Base-by-base conservation (phyloP, 495 filamentous ascomycete species). In the Hypoxylon lenormandii region DNA sequence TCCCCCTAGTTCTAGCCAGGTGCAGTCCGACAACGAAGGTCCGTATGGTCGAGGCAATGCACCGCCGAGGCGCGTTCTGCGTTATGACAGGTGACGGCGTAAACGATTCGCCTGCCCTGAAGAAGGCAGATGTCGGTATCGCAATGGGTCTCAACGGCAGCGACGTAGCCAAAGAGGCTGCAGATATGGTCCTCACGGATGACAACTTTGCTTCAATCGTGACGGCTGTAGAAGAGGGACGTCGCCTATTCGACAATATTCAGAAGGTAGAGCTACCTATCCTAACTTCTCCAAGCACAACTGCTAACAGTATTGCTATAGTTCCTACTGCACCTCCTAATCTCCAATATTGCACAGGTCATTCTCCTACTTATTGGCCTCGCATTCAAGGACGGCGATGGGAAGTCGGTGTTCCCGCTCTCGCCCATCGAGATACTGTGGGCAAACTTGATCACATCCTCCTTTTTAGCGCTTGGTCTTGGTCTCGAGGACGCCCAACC, bases 41-140 rank as follows among this genome's bases (percentile, higher is more conserved):
- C 30, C 87, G 90, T 48, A 92, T 93, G 87, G 90, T 95, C 28
- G 87, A 92, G 50, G 89, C 89, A 4, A 76, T 93, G 55, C 90
- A 91, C 60, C 84, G 89, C 43, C 89, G 48, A 40, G 70, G 68
- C 49, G 73, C 72, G 37, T 78, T 91, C 65, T 89, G 86, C n/a
- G 91, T 89, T 28, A 92, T 96, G 84, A 94, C 92, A n/a, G 92
- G 92, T 74, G 92, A 95, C 60, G 92, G 92, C 60, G 92, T 95
- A 56, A 96, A 96, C 73, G 92, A 95, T 76, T 89, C 90, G 3
- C 91, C 92, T 1, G 91, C 91, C 1, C 80, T 96, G 19, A 92
- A 92, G 74, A 84, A 87, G 26, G 90, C 92, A 15, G 92, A 96
- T 76, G 86, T 95, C 36, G 92, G 92, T 68, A 93, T 96, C 73